Base-by-base conservation (phyloP, 1,139 yeast genomes). In the Yamadazyma oceani region DNA sequence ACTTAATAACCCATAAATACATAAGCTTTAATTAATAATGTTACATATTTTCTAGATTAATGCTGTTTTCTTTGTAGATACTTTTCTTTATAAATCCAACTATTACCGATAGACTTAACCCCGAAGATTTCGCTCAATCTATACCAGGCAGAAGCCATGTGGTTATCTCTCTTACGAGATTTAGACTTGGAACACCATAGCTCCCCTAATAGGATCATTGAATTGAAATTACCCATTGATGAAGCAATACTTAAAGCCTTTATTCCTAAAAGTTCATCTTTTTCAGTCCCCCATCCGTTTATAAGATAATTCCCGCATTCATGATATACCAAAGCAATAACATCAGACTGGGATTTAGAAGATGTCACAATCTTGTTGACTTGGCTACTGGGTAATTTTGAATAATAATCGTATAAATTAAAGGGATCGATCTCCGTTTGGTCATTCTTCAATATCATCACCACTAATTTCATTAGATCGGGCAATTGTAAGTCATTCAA, bases 61-160 rank as follows among this genome's bases (percentile, higher is more conserved):
- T 27, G 30, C 32, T 29, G 34, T 35, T 50, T 43, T 26, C 30
- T 35, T 26, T 49, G 58, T 63, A 73, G 58, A 53, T 85, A 85
- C 64, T 84, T 84, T 32, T 78, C 80, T 57, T 83, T 84, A 64
- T 83, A 80, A 31, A 85, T 83, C 94, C 94, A 85, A 42, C 82
- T 78, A 44, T 84, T 82, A 1, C 90, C 90, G 26, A 82, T 76
- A 43, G 82, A 64, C 48, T 72, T 76, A 16, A 76, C 76, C 1
- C 92, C 94, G 48, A 75, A 72, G 12, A 73, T 64, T 37, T 81
- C 90, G 17, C 88, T 84, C 29, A 79, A 60, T 36, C 94, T 66
- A 44, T 80, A 75, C 80, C 90, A 81, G 10, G 80, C 78, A 2
- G 94, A 87, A 2, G 95, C 89, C 49, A 75, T 65, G 36, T 63